Conservation (phyloP, 1,139 yeast genomes). For the Trichomonascaceae sp. region DNA sequence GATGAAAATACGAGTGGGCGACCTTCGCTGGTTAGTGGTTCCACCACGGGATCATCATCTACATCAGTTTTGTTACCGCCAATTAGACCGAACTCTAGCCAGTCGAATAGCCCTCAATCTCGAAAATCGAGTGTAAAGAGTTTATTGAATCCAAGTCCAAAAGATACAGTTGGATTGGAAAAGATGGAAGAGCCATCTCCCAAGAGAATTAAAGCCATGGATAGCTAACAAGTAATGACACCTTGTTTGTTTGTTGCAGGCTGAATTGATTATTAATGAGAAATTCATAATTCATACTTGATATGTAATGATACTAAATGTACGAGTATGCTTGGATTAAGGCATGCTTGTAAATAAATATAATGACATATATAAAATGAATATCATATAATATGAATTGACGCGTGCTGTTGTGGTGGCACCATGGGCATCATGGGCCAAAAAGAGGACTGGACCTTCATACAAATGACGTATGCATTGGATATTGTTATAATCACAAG, state of each 20-base stretch:
- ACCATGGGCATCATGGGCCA: background rate
- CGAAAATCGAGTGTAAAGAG: constrained; percentile 19
- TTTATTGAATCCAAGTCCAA: constrained; percentile 19
- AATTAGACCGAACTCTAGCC: constrained; percentile 5
- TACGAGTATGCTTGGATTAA: background rate
- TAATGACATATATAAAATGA: background rate
- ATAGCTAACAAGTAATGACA: constrained; percentile 1
- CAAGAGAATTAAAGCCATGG: constrained; percentile 6
- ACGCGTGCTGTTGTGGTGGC: no score
- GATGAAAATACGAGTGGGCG: background rate
- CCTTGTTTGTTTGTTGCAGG: background rate
- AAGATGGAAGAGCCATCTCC: background rate
- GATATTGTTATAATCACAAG: no score
- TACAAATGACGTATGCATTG: no score
- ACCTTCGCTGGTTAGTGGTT: constrained; percentile 2
- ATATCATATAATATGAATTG: no score
- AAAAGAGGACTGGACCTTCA: no score
- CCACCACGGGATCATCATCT: constrained; percentile 8
- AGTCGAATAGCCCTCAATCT: constrained; percentile 8
- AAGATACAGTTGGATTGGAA: constrained; percentile 12
- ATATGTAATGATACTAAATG: background rate
- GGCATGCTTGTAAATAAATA: background rate
- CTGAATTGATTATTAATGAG: background rate
- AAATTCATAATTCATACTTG: background rate
- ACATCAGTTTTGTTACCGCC: constrained; percentile 7